A percentile compares a stretch with the other conserved stretches of the same genome.
These are phyloP conservation scores for Achaetomiella virescens DNA, from an alignment of 495 filamentous ascomycete genomes.

Conservation along the genomic window DNA sequence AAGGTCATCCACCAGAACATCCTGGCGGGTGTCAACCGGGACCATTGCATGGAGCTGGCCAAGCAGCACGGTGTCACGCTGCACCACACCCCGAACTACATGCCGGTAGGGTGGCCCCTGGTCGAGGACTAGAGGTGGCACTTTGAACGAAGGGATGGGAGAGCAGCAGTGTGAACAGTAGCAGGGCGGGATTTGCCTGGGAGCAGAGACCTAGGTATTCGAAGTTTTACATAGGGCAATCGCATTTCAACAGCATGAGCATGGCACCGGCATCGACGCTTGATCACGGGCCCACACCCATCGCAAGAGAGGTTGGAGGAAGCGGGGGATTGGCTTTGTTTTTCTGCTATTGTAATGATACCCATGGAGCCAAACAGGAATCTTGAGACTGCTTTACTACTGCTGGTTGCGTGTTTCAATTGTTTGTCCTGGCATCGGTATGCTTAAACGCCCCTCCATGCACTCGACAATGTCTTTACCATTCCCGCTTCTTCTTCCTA, in stretches of 20 bases:
- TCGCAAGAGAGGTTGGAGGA: too few relatives aligned
- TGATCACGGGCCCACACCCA: too few relatives aligned
- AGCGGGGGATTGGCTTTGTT: not conserved
- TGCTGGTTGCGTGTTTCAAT: too few relatives aligned
- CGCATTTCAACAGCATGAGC: not conserved
- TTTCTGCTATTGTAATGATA: not conserved
- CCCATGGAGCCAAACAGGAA: not conserved
- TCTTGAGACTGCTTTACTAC: too few relatives aligned
- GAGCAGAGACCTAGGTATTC: too few relatives aligned
- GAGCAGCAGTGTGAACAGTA: too few relatives aligned
- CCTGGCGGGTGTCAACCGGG: slow-evolving; percentile 11
- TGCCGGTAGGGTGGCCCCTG: not conserved
- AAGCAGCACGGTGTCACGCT: slow-evolving; percentile 9
- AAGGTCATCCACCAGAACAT: slow-evolving; percentile 16
- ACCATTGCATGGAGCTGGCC: slow-evolving; percentile 8
- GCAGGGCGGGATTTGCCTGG: too few relatives aligned
- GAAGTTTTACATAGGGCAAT: not conserved
- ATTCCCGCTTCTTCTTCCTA: too few relatives aligned
- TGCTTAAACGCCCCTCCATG: too few relatives aligned
- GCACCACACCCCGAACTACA: not conserved
- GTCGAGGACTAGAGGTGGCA: not conserved
- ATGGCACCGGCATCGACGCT: not conserved
- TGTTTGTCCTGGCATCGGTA: too few relatives aligned
- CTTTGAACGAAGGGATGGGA: too few relatives aligned
- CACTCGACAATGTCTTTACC: too few relatives aligned